These are phyloP conservation scores for Aphanomyces astaci DNA, from an alignment of 352 stramenopile genomes.

Conservation along the genomic window DNA sequence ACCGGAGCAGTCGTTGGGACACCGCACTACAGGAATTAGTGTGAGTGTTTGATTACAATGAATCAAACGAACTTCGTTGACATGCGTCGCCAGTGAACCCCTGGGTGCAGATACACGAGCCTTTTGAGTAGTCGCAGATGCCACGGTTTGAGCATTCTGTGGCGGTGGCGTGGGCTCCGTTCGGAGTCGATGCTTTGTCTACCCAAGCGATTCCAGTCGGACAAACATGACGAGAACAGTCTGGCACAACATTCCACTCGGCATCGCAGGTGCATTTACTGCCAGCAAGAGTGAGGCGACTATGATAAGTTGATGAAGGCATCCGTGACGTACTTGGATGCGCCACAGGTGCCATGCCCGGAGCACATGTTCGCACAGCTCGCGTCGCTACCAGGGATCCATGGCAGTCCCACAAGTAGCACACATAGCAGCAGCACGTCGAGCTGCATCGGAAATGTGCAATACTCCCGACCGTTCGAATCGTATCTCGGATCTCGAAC, in stretches of 20 bases:
- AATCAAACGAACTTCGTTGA: constrained; percentile 37
- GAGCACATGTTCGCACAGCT: constrained; percentile 55
- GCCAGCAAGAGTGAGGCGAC: no score
- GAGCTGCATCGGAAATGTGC: neutral
- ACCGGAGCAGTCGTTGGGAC: constrained; percentile 51
- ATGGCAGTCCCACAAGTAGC: no score
- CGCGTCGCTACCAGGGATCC: neutral
- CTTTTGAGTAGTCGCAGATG: constrained; percentile 53
- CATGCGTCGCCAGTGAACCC: constrained; percentile 53
- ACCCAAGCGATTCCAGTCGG: constrained; percentile 61
- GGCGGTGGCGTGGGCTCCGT: constrained; percentile 37
- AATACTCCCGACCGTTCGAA: no score
- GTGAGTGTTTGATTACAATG: neutral
- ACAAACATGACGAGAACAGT: constrained; percentile 66
- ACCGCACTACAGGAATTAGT: constrained; percentile 33
- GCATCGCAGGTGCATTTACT: constrained; percentile 65
- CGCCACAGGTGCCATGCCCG: constrained; percentile 43
- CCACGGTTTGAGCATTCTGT: constrained; percentile 59
- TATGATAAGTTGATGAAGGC: neutral
- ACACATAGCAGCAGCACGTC: no score
- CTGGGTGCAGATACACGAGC: constrained; percentile 47
- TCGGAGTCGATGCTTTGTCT: constrained; percentile 61
- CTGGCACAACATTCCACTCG: constrained; percentile 49
- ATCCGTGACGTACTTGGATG: constrained; percentile 9
- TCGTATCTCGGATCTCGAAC: neutral